Evolutionary conservation across 1,139 yeast genomes (phyloP).

Genomic region (Debaryomyces singareniensis): DNA sequence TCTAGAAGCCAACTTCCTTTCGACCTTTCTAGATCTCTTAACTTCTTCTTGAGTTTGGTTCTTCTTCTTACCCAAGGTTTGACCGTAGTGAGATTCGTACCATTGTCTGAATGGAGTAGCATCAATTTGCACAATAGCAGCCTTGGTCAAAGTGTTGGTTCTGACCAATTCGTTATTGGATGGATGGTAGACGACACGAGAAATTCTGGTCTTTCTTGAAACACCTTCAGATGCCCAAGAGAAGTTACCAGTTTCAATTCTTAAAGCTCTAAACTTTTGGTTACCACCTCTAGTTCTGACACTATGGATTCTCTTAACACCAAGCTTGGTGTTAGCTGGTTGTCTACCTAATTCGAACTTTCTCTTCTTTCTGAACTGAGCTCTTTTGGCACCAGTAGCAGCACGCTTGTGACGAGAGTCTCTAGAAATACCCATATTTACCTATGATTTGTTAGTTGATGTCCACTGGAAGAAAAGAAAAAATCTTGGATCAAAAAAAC

Average conservation of each 20-base stretch:
- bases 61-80: constrained; percentile 81
- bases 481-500: not conserved
- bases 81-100: constrained; percentile 98
- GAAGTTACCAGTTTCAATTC: constrained; percentile 99
- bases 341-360: constrained; percentile 99
- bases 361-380: constrained; percentile 99
- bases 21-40: constrained; percentile 73
- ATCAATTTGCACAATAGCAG: constrained; percentile 98
- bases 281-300: constrained; percentile 99
- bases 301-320: constrained; percentile 97
- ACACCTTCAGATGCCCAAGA: constrained; percentile 99
- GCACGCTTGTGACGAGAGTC: constrained; percentile 99
- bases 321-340: constrained; percentile 99
- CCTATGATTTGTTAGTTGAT: constrained; percentile 4
- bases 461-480: not conserved
- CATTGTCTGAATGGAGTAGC: constrained; percentile 99
- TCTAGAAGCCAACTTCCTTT: constrained; percentile 91
- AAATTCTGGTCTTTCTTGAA: constrained; percentile 98
- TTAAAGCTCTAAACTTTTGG: constrained; percentile 99
- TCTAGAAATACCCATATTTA: constrained; percentile 98
- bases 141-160: constrained; percentile 98
- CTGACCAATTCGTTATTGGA: constrained; percentile 99
- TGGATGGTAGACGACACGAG: constrained; percentile 98
- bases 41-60: constrained; percentile 39
- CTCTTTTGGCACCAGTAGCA: constrained; percentile 99